These are phyloP conservation scores for Sequoia sempervirens DNA, from an alignment of 75 land plant species.

Conservation along the genomic window DNA sequence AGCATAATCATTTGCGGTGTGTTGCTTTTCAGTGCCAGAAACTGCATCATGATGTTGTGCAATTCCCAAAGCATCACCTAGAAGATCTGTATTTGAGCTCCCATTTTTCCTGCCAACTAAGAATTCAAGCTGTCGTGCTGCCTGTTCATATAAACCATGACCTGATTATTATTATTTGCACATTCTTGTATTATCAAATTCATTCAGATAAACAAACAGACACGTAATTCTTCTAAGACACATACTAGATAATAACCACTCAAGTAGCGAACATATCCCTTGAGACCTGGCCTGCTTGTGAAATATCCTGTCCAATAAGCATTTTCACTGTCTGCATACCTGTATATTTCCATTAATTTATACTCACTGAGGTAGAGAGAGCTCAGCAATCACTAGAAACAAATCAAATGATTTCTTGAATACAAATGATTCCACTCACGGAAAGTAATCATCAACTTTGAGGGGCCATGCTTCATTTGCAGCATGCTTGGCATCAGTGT, in stretches of 20 bases:
- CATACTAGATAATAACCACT: constrained; percentile 75
- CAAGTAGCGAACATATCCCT: constrained; percentile 52
- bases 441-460: constrained; percentile 83
- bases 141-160: constrained; percentile 31
- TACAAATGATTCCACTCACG: constrained; percentile 46
- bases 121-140: constrained; percentile 69
- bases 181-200: not conserved
- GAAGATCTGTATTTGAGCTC: constrained; percentile 35
- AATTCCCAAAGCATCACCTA: constrained; percentile 67
- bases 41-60: constrained; percentile 88
- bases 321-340: constrained; percentile 63
- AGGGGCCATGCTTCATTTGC: constrained; percentile 86
- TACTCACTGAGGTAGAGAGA: not conserved
- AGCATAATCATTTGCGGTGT: constrained; percentile 68
- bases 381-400: constrained; percentile 2
- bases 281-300: constrained; percentile 69
- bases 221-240: not conserved
- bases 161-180: constrained; percentile 15
- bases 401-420: not conserved
- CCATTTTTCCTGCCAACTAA: constrained; percentile 30
- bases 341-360: constrained; percentile 14
- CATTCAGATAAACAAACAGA: not conserved
- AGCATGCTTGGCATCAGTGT: constrained; percentile 74
- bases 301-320: constrained; percentile 84
- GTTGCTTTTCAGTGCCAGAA: constrained; percentile 73